These are phyloP conservation scores for Nematocida ironsii DNA, from an alignment of 371 early-diverging fungal species.

Conservation along the genomic window DNA sequence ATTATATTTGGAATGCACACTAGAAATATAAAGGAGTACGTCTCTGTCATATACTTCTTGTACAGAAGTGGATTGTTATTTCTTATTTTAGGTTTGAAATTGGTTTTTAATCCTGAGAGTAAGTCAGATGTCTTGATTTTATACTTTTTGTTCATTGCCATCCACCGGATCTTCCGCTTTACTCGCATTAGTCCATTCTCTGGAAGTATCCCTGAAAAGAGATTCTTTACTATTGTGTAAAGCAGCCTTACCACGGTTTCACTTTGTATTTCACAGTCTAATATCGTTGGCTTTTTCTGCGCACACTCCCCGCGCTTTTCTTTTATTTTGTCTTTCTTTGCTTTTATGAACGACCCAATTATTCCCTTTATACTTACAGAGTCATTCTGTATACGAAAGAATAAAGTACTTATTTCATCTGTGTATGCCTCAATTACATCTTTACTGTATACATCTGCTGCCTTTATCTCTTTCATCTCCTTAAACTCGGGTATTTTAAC, in stretches of 20 bases:
- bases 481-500: not conserved
- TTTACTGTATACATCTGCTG: not conserved
- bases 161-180: not conserved
- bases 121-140: not conserved
- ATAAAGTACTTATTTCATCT: not conserved
- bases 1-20: not conserved
- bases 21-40: not conserved
- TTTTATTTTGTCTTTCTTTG: slow-evolving; percentile 4
- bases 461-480: not conserved
- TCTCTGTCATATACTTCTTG: slow-evolving; percentile 3
- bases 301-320: not conserved
- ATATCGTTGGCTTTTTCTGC: not conserved
- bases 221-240: not conserved
- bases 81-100: not conserved
- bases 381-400: not conserved
- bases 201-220: not conserved
- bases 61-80: not conserved
- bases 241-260: slow-evolving; percentile 4
- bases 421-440: not conserved
- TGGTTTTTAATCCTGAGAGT: not conserved
- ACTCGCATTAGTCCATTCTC: not conserved
- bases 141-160: not conserved
- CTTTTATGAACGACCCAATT: not conserved
- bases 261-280: not conserved
- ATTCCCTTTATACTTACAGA: not conserved